Base-by-base conservation (phyloP, 139 green algal genomes). In the Chlamydomonas urium region DNA sequence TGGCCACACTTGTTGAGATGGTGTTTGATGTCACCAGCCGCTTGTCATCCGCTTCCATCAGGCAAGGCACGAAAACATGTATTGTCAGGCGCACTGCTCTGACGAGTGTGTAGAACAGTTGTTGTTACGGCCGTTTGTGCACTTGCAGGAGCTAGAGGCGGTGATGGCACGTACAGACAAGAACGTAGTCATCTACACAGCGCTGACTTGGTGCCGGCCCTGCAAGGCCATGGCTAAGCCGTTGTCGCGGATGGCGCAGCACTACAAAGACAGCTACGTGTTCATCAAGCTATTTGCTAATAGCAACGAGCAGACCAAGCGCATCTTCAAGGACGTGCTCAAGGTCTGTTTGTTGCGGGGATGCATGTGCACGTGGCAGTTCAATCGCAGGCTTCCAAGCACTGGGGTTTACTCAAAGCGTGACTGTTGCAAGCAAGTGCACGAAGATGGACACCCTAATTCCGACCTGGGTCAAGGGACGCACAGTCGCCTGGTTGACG, bases 201-300 rank as follows among this genome's bases (percentile, higher is more conserved):
- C 77, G 45, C 69, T 86, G 31, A 87, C 82, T 3, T 87, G 82
- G 82, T 87, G 82, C 75, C 62, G 81, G 42, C 81, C 81, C 3
- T 87, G 81, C 75, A 87, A 87, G 69, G 53, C 53, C 10, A 26
- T 68, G 72, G 47, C 58, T 26, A 73, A 28, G 1, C 42, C 66
- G 8, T 61, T 61, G 10, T 32, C n/a, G 26, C 28, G 45, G n/a
- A 26, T 85, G 45, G 79, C 79, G 0, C 42, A 71, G 28, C 61
- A 72, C 34, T 85, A 85, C 68, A 69, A 57, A 38, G 66, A 84
- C 19, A 36, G 38, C 4, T 74, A 72, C 1, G 33, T 83, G 29
- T 83, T 86, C 35, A 63, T 83, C 1, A 86, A 86, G 76, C 80
- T 86, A 48, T 81, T 83, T 66, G 80, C 76, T 26, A 83, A 83